Base-by-base conservation (phyloP, 805 yeast species). In the Sungouiella thailandica region DNA sequence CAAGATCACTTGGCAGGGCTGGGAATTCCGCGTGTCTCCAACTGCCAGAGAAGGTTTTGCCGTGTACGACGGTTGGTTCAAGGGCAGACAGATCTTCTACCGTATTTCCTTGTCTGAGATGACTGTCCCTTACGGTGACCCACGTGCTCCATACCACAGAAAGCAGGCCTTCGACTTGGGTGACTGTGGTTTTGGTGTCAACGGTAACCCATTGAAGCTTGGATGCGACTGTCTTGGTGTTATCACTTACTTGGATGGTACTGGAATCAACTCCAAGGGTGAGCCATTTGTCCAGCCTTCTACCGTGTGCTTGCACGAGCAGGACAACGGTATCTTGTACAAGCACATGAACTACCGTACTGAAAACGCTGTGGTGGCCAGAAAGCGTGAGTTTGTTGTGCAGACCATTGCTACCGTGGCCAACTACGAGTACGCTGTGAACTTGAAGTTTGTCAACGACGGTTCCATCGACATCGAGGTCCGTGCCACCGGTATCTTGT, bases 51-150 rank as follows among this genome's bases (percentile, higher is more conserved):
- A 83, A 62, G 94, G 94, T 45, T 70, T 81, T 47, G 90, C 80
- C 20, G 46, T 83, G 22, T 83, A 83, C 57, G 84, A 83, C 46
- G 78, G 77, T 33, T 65, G 65, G 52, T 83, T 81, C 68, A 80
- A 82, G 58, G 90, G 89, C 32, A 76, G 93, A 61, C 80, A 83
- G 31, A 62, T 78, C 28, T 74, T 83, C 53, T 83, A 83, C 71
- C 72, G 93, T 64, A 58, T 82, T 29, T 72, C 88, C 2, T 62
- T 83, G 47, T 76, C 83, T 35, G 94, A 83, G 62, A 83, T 84
- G 94, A 83, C 90, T 25, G 94, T 84, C 43, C 93, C 93, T 22
- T 83, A 84, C 53, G 89, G 86, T 57, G 90, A 83, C 57, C 87
- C 89, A 52, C 72, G 90, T 60, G 78, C 79, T 29, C 93, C 93